Percentiles rank a stretch among this genome's conserved stretches.
phyloP scores from a whole-genome alignment of 2,329 filamentous ascomycete genomes.

The Exophiala phaeomuriformis region DNA sequence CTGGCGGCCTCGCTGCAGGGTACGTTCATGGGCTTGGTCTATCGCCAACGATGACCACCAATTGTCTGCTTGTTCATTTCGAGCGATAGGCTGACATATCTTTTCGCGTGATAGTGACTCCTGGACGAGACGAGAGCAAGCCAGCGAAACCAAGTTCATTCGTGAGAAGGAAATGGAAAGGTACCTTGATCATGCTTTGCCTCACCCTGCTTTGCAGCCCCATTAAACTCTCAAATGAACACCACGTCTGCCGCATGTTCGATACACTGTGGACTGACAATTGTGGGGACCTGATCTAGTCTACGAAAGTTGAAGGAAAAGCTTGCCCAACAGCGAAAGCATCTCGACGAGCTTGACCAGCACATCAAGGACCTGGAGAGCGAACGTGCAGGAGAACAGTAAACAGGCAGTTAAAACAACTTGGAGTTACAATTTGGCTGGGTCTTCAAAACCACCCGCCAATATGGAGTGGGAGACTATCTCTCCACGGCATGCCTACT shows the following conservation, averaged over 20 bases:
- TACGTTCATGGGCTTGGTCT: constrained; percentile 27
- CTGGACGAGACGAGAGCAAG: constrained; percentile 86
- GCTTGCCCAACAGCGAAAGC: constrained; percentile 68
- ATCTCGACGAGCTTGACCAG: constrained; percentile 75
- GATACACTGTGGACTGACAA: not conserved
- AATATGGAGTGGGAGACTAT: too few relatives aligned
- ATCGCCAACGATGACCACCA: too few relatives aligned
- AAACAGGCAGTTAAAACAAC: not conserved
- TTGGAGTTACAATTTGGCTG: too few relatives aligned
- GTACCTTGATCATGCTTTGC: constrained; percentile 33
- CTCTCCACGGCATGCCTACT: too few relatives aligned
- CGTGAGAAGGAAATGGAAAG: constrained; percentile 83
- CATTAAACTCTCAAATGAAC: too few relatives aligned
- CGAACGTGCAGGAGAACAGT: constrained; percentile 57
- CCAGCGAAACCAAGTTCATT: constrained; percentile 78
- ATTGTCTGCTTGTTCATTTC: too few relatives aligned
- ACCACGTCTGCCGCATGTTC: too few relatives aligned
- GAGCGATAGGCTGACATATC: constrained; percentile 1
- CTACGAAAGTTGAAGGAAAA: constrained; percentile 63
- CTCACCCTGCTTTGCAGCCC: not conserved
- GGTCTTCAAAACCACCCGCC: too few relatives aligned
- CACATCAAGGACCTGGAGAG: constrained; percentile 83
- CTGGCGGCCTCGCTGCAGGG: constrained; percentile 34
- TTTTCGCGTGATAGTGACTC: constrained; percentile 57
- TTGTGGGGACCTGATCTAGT: constrained; percentile 30